Percentiles rank a stretch among this genome's conserved stretches.
These are phyloP conservation scores for Tolypocladium ovalisporum DNA, from an alignment of 2,329 filamentous ascomycete species.

Conservation along the genomic window DNA sequence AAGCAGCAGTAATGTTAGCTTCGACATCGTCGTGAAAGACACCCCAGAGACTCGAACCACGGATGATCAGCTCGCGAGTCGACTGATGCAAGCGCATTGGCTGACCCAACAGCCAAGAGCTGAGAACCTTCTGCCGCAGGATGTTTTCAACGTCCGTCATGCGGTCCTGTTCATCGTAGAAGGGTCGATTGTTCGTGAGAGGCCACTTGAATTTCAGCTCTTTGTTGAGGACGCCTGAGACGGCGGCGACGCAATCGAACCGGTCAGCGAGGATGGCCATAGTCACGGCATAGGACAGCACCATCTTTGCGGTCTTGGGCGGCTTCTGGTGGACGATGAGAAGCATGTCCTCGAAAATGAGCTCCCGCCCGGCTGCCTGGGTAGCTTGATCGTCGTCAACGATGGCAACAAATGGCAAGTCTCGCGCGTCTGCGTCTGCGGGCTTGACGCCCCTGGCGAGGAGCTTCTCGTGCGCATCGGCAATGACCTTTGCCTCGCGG, in stretches of 20 bases:
- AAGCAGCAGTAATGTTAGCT: constrained; percentile 32
- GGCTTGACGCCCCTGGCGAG: constrained; percentile 34
- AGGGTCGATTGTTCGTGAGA: constrained; percentile 26
- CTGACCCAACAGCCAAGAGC: constrained; percentile 55
- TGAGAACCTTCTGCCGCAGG: constrained; percentile 57
- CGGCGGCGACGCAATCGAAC: constrained; percentile 51
- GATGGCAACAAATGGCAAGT: constrained; percentile 55
- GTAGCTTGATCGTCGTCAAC: constrained; percentile 60
- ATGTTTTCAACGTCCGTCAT: constrained; percentile 47
- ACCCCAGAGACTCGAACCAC: constrained; percentile 51
- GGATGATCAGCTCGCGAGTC: constrained; percentile 55
- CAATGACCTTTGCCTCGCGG: constrained; percentile 47
- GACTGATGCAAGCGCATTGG: constrained; percentile 47
- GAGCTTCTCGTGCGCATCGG: constrained; percentile 38
- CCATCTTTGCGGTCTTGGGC: constrained; percentile 28
- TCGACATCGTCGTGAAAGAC: constrained; percentile 22
- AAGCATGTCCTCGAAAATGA: constrained; percentile 56
- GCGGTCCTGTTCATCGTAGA: constrained; percentile 24
- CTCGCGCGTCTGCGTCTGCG: constrained; percentile 31
- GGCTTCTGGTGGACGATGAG: constrained; percentile 49
- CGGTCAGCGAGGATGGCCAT: constrained; percentile 62
- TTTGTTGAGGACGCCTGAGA: constrained; percentile 42
- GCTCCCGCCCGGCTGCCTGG: constrained; percentile 45
- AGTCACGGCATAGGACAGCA: constrained; percentile 53
- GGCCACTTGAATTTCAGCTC: constrained; percentile 45